These are phyloP conservation scores for Maudiozyma bulderi DNA, from an alignment of 805 yeast genomes.

Conservation along the genomic window DNA sequence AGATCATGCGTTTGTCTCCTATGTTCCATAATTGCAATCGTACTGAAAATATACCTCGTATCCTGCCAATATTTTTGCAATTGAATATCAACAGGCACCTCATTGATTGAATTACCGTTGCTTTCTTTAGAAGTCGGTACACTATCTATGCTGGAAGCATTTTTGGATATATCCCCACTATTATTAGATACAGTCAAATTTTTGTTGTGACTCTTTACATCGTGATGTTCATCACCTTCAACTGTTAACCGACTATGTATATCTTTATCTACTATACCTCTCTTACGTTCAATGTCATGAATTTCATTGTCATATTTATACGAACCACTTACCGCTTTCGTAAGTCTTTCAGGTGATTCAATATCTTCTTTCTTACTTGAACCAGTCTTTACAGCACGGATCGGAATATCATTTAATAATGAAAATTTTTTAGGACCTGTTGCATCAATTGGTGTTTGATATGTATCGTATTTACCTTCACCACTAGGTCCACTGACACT, in stretches of 20 bases:
- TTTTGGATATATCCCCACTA: not conserved
- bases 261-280: not conserved
- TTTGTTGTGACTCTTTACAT: not conserved
- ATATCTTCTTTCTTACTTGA: not conserved
- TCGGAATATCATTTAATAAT: constrained; percentile 10
- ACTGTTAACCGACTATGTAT: not conserved
- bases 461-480: not conserved
- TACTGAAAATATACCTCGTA: constrained; percentile 17
- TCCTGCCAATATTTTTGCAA: constrained; percentile 20
- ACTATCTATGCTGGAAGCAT: not conserved
- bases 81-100: constrained; percentile 14
- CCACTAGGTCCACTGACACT: not conserved
- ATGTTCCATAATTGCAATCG: constrained; percentile 20
- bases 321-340: not conserved
- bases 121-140: not conserved
- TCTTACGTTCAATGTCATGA: not conserved
- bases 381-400: constrained; percentile 3
- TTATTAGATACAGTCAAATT: not conserved
- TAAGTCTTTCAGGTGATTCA: not conserved
- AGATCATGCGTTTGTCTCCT: constrained; percentile 20
- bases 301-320: not conserved
- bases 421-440: constrained; percentile 3
- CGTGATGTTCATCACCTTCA: not conserved
- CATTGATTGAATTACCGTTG: not conserved
- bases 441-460: constrained; percentile 11